A percentile compares a stretch with the other conserved stretches of the same genome.
phyloP scores from a whole-genome alignment of 2,329 filamentous ascomycete species.

The Calonectria hongkongensis region DNA sequence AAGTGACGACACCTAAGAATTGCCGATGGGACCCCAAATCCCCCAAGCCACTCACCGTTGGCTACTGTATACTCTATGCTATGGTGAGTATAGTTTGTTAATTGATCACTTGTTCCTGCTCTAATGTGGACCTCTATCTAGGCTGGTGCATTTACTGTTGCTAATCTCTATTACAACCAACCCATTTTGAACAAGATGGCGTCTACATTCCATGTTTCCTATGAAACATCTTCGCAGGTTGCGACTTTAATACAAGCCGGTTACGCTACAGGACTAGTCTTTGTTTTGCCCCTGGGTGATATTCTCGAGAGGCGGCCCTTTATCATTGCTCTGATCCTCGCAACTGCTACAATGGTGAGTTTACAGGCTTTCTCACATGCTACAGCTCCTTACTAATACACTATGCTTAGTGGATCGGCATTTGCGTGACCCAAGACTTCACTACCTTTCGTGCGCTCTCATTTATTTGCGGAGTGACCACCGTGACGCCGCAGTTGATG shows the following conservation, averaged over 20 bases:
- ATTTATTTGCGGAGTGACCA: slow-evolving; percentile 84
- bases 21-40: slow-evolving; percentile 81
- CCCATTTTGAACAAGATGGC: slow-evolving; percentile 87
- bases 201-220: slow-evolving; percentile 80
- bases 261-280: slow-evolving; percentile 83
- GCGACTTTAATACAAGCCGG: slow-evolving; percentile 88
- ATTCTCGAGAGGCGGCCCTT: slow-evolving; percentile 80
- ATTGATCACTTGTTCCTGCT: neutral
- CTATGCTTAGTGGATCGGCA: slow-evolving; percentile 75
- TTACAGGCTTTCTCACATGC: neutral
- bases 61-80: slow-evolving; percentile 82
- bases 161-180: slow-evolving; percentile 88
- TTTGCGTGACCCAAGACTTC: slow-evolving; percentile 81
- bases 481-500: slow-evolving; percentile 87
- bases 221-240: slow-evolving; percentile 80
- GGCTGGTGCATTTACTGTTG: slow-evolving; percentile 81
- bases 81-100: slow-evolving; percentile 66
- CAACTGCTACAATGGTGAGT: slow-evolving; percentile 80
- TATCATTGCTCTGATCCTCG: slow-evolving; percentile 79
- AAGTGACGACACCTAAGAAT: slow-evolving; percentile 72
- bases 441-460: slow-evolving; percentile 80
- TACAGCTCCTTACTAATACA: neutral
- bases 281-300: slow-evolving; percentile 86
- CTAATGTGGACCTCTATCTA: slow-evolving; percentile 56
- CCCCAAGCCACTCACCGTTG: slow-evolving; percentile 81